phyloP scores from a whole-genome alignment of 2,329 filamentous ascomycete genomes.

The Arthrobotrys megalospora region DNA sequence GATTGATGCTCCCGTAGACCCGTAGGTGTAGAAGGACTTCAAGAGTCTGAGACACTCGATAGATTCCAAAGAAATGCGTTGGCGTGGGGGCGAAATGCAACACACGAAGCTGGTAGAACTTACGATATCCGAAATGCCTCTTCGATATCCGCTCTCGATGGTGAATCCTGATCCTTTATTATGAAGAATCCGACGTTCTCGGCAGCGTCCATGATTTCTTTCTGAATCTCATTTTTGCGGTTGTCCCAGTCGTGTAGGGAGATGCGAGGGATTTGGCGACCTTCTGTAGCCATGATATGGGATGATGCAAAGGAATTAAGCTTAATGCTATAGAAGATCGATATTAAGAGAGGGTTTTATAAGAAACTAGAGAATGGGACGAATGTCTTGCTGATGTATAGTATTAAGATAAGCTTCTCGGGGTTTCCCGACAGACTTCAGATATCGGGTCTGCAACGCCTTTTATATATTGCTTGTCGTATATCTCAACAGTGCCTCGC shows the following conservation, averaged over 20 bases:
- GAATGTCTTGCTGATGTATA: constrained; percentile 23
- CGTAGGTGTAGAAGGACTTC: constrained; percentile 68
- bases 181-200: constrained; percentile 76
- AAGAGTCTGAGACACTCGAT: constrained; percentile 1
- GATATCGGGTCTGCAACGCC: constrained; percentile 15
- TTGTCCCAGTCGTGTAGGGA: constrained; percentile 72
- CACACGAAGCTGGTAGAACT: constrained; percentile 46
- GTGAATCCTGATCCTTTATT: constrained; percentile 73
- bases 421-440: constrained; percentile 35
- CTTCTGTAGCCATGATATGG: constrained; percentile 32
- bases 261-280: constrained; percentile 69
- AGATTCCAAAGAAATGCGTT: constrained; percentile 43
- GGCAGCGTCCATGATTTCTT: constrained; percentile 72
- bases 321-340: constrained; percentile 22
- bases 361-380: not conserved
- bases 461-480: constrained; percentile 37
- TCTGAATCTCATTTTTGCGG: constrained; percentile 72
- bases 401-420: constrained; percentile 31
- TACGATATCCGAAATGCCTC: constrained; percentile 63
- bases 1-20: constrained; percentile 58
- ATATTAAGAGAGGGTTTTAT: constrained; percentile 18
- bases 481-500: not conserved
- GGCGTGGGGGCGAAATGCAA: constrained; percentile 55
- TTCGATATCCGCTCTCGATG: constrained; percentile 69
- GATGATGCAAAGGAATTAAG: constrained; percentile 29